These are phyloP conservation scores for Pythium brassicae DNA, from an alignment of 352 stramenopile species.

Conservation along the genomic window DNA sequence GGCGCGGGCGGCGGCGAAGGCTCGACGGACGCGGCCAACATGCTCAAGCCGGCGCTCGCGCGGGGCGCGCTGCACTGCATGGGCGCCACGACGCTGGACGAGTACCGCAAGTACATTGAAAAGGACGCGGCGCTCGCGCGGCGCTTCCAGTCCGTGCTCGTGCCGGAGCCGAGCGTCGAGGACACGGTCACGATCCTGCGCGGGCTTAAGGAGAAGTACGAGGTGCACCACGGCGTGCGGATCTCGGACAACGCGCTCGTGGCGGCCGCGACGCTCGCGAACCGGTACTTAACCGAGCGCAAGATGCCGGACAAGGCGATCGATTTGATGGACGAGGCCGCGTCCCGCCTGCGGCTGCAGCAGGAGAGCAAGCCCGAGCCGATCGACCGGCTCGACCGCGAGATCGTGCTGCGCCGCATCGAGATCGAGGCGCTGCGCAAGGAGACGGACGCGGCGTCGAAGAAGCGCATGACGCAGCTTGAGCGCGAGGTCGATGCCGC, in stretches of 20 bases:
- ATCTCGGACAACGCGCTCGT: constrained; percentile 94
- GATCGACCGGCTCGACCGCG: constrained; percentile 94
- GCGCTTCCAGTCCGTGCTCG: constrained; percentile 96
- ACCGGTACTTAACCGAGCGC: constrained; percentile 91
- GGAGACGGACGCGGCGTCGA: constrained; percentile 68
- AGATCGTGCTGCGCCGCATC: constrained; percentile 75
- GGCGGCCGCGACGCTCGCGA: constrained; percentile 91
- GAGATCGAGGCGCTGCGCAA: constrained; percentile 81
- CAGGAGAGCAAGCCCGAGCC: constrained; percentile 94
- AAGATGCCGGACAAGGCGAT: constrained; percentile 95
- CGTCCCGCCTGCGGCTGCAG: constrained; percentile 88
- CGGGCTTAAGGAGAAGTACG: constrained; percentile 95
- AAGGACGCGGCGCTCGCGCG: constrained; percentile 98
- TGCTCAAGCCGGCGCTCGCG: constrained; percentile 98
- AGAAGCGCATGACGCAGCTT: constrained; percentile 76
- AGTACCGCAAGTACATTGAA: constrained; percentile 98
- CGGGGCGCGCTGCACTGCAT: constrained; percentile 96
- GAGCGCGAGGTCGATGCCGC: constrained; percentile 95
- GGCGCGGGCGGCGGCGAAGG: constrained; percentile 90
- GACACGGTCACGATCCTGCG: constrained; percentile 96
- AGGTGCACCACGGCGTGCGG: constrained; percentile 95
- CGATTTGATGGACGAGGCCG: constrained; percentile 95
- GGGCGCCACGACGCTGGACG: constrained; percentile 96
- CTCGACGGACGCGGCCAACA: constrained; percentile 97
- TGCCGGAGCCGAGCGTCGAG: constrained; percentile 92